Evolutionary conservation across 768 basidiomycete species (phyloP).

Genomic region (Trametes gibbosa): DNA sequence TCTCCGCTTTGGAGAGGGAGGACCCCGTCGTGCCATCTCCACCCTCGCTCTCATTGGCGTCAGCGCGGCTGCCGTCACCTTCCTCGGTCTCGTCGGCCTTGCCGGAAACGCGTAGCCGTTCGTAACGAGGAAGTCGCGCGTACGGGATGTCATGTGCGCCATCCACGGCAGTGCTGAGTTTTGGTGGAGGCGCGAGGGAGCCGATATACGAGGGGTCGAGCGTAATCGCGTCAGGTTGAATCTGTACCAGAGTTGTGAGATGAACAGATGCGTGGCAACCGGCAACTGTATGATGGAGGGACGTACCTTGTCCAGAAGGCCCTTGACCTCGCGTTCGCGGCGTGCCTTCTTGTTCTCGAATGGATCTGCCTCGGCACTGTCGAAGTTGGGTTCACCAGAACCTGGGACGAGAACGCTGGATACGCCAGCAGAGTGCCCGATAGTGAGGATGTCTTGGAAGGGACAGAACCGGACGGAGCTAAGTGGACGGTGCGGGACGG

Average conservation of each 20-base stretch:
- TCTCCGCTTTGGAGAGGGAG: conserved; percentile 36
- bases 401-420: conserved; percentile 90
- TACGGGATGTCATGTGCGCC: conserved; percentile 54
- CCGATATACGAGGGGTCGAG: conserved; percentile 78
- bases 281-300: background rate
- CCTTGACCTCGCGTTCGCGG: conserved; percentile 88
- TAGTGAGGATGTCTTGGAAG: conserved; percentile 79
- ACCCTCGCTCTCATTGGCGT: conserved; percentile 38
- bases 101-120: conserved; percentile 70
- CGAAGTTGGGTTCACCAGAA: conserved; percentile 92
- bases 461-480: conserved; percentile 80
- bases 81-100: conserved; percentile 70
- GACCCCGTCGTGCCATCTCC: no score
- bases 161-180: conserved; percentile 49
- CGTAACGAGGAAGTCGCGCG: conserved; percentile 73
- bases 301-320: conserved; percentile 77
- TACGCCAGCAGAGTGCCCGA: conserved; percentile 77
- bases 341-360: conserved; percentile 82
- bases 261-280: background rate
- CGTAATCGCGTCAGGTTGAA: conserved; percentile 90
- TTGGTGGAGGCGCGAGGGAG: conserved; percentile 58
- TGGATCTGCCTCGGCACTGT: conserved; percentile 90
- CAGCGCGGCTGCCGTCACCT: conserved; percentile 28
- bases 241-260: conserved; percentile 40
- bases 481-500: conserved; percentile 77